Evolutionary conservation across 2,329 filamentous ascomycete species (phyloP), one percentile per base, ranked within the genome.

Genomic region (Nannizzia gypsea): DNA sequence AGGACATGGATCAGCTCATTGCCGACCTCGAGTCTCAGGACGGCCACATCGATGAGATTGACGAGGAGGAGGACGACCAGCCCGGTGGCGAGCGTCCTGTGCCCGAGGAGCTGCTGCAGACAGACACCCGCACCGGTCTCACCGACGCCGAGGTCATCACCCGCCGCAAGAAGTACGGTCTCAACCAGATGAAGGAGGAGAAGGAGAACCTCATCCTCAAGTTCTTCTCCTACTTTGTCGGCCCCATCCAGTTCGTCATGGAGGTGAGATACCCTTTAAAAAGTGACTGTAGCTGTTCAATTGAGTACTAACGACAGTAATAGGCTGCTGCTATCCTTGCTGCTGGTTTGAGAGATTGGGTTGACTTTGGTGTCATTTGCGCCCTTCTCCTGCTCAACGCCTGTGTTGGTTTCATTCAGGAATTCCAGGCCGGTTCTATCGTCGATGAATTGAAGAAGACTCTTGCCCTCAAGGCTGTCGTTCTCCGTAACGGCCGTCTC

Each of bases 221-320:
- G 79, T 95, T 95, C 75, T 69, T 84, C 22, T 80, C 81, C 67
- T 93, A 88, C 78, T 95, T 95, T 73, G 79, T 93, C 60, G 90
- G 90, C 66, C 90, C 90, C 24, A 92, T 95, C 66, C 90, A 95
- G 73, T 92, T 92, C 75, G 90, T 95, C 72, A 95, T 95, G 90
- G 88, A 92, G 84, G 87, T 86, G 73, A 71, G 83, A 74, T 26
- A 59, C 56, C 61, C 34, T 58, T 60, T 61, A 8, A 13, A 3
- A 13, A 11, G n/a, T n/a, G 9, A 36, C 9, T 63, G 62, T 57
- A 42, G 40, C 40, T 60, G 31, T 20, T 59, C 40, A 36, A 22
- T 36, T 56, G 52, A 54, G 17, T 17, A 20, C 40, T 44, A 17
- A 46, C 56, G 42, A 17, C 31, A n/a, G 11, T 31, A 5, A 59